Percentiles rank a stretch among this genome's conserved stretches.
These are phyloP conservation scores for Solanum tarapatanum DNA, from an alignment of 257 asterid species.

Conservation along the genomic window DNA sequence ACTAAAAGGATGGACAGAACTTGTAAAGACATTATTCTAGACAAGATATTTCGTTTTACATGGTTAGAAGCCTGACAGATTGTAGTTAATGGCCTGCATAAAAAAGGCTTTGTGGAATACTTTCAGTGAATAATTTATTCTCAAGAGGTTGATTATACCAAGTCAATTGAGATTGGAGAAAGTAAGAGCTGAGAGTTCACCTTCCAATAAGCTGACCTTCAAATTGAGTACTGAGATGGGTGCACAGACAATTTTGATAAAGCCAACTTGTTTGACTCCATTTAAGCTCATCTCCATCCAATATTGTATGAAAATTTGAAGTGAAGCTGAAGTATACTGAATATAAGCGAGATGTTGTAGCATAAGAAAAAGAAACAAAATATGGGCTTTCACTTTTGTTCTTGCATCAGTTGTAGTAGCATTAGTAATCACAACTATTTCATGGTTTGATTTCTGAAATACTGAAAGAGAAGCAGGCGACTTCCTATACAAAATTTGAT, in stretches of 20 bases:
- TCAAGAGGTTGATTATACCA: conserved; percentile 55
- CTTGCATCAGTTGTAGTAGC: too few species aligned
- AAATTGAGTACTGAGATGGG: conserved; percentile 48
- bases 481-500: too few species aligned
- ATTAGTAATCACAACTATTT: too few species aligned
- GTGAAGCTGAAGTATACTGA: background rate
- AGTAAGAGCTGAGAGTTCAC: conserved; percentile 55
- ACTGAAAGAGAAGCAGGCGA: too few species aligned
- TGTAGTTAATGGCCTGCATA: conserved; percentile 59
- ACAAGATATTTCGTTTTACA: conserved; percentile 46
- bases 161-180: conserved; percentile 61
- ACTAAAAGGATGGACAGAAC: conserved; percentile 62
- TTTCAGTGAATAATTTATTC: conserved; percentile 49
- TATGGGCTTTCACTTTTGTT: too few species aligned
- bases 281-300: background rate
- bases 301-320: background rate
- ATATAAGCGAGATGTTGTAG: too few species aligned
- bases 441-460: too few species aligned
- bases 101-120: conserved; percentile 55
- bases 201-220: conserved; percentile 58
- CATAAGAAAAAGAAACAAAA: too few species aligned
- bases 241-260: conserved; percentile 13
- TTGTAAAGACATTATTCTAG: conserved; percentile 39
- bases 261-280: background rate
- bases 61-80: conserved; percentile 59